These are phyloP conservation scores for Pichia sorboxylosa DNA, from an alignment of 1,139 yeast species.

Conservation along the genomic window DNA sequence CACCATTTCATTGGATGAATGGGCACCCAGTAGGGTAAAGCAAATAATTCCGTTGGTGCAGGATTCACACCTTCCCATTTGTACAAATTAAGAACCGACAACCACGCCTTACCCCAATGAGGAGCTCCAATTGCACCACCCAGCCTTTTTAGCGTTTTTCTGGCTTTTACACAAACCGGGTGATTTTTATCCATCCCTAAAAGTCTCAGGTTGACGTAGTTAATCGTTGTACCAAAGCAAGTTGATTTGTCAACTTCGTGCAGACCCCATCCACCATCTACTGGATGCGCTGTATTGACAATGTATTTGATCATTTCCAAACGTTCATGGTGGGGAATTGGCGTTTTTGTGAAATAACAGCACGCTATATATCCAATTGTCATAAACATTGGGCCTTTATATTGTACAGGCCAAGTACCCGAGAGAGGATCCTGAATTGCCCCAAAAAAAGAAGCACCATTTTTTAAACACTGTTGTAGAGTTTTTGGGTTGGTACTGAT, in stretches of 20 bases:
- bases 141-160: constrained; percentile 51
- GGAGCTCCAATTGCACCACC: constrained; percentile 91
- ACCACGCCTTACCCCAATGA: constrained; percentile 97
- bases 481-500: constrained; percentile 20
- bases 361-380: constrained; percentile 78
- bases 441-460: constrained; percentile 64
- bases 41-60: constrained; percentile 93
- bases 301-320: constrained; percentile 72
- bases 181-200: constrained; percentile 67
- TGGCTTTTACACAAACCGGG: constrained; percentile 70
- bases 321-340: constrained; percentile 55
- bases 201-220: constrained; percentile 67
- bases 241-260: constrained; percentile 89
- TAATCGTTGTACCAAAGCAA: constrained; percentile 86
- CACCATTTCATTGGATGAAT: constrained; percentile 97
- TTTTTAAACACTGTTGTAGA: constrained; percentile 54
- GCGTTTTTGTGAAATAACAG: constrained; percentile 55
- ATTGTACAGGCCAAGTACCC: constrained; percentile 85
- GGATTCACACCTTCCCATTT: constrained; percentile 98
- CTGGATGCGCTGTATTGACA: constrained; percentile 86
- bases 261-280: constrained; percentile 99
- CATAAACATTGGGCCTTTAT: constrained; percentile 97
- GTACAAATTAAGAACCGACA: constrained; percentile 67
- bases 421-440: constrained; percentile 58
- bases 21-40: constrained; percentile 69